A percentile compares a stretch with the other conserved stretches of the same genome.
phyloP scores from a whole-genome alignment of 176 grass and related monocot species.

The Zizania latifolia region DNA sequence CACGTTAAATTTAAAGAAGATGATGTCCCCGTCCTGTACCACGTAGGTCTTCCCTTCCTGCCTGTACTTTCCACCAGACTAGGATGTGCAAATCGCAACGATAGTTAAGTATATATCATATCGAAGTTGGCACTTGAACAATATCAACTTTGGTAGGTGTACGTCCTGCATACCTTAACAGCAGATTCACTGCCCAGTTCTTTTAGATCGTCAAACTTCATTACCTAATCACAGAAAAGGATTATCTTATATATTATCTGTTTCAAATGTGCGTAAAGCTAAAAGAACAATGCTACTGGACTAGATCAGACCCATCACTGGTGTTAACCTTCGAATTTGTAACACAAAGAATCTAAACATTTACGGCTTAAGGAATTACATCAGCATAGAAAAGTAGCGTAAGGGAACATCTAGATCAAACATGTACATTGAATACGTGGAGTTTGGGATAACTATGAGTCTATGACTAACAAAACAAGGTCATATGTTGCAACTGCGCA shows the following conservation, averaged over 20 bases:
- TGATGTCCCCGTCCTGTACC: slow-evolving; percentile 90
- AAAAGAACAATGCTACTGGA: background rate
- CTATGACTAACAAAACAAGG: background rate
- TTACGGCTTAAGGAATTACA: background rate
- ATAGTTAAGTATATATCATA: background rate
- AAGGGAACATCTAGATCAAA: background rate
- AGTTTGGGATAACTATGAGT: background rate
- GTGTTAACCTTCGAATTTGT: background rate
- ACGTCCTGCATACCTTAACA: slow-evolving; percentile 61
- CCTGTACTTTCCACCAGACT: slow-evolving; percentile 94
- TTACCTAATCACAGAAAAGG: slow-evolving; percentile 54
- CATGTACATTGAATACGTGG: background rate
- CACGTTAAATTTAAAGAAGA: slow-evolving; percentile 99
- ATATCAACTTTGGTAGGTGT: background rate
- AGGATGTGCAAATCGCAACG: background rate
- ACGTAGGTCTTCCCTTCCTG: slow-evolving; percentile 98
- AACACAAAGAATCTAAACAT: background rate
- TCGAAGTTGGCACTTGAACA: background rate
- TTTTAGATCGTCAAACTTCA: slow-evolving; percentile 98
- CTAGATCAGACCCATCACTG: background rate
- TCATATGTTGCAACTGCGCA: background rate
- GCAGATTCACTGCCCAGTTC: slow-evolving; percentile 80
- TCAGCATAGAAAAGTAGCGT: background rate
- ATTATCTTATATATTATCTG: slow-evolving; percentile 17
- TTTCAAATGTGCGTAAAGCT: background rate